A percentile compares a stretch with the other conserved stretches of the same genome.
phyloP scores from a whole-genome alignment of 202 grass and related monocot genomes.

The Hordeum pubiflorum region DNA sequence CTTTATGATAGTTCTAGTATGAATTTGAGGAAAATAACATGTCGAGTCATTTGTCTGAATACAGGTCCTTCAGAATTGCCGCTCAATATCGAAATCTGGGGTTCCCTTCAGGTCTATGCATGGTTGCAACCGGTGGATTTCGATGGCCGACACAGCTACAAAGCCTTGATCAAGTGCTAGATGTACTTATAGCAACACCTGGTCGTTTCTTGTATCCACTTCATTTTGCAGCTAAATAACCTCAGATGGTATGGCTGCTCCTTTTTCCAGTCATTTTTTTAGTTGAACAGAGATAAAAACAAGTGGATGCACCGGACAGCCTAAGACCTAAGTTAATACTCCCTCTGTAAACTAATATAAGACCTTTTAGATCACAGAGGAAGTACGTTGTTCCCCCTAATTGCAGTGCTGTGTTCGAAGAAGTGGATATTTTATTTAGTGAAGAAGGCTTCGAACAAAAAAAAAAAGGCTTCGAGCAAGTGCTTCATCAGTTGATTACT shows the following conservation, averaged over 20 bases:
- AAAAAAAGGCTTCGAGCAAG: too few relatives aligned
- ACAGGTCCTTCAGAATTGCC: conserved; percentile 80
- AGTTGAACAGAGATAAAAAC: too few relatives aligned
- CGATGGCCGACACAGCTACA: conserved; percentile 75
- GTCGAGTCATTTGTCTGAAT: background rate
- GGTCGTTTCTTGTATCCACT: conserved; percentile 73
- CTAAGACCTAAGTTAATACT: background rate
- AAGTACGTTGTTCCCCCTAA: background rate
- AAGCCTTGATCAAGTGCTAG: conserved; percentile 68
- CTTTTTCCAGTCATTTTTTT: background rate
- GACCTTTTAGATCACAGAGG: too few relatives aligned
- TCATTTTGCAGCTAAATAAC: conserved; percentile 60
- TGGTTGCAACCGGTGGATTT: conserved; percentile 82
- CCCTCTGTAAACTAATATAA: too few relatives aligned
- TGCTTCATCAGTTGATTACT: conserved; percentile 63
- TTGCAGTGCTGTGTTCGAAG: conserved; percentile 77
- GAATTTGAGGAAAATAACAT: background rate
- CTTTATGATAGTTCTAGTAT: background rate
- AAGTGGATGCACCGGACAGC: background rate
- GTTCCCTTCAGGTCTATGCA: conserved; percentile 73
- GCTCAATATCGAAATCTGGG: conserved; percentile 57
- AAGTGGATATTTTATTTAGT: conserved; percentile 78
- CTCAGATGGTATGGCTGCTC: conserved; percentile 55
- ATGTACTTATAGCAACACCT: conserved; percentile 79
- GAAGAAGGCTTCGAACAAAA: conserved; percentile 64